Percentiles rank a stretch among this genome's conserved stretches.
These are phyloP conservation scores for Akebia trifoliata DNA, from an alignment of 164 flowering plant species.

Conservation along the genomic window DNA sequence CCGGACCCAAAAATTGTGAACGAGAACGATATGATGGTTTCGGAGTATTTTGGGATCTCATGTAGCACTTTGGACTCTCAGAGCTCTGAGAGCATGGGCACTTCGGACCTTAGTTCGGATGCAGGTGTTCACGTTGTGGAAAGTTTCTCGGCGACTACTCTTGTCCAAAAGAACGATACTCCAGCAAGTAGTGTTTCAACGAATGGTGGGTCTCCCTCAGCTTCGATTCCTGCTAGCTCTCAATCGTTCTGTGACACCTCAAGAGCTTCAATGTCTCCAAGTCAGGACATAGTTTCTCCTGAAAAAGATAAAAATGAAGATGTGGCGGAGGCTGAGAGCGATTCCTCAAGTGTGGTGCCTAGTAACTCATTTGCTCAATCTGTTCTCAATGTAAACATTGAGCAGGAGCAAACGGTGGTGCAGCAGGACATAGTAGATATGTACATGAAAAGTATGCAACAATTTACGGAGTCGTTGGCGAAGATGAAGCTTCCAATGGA, in stretches of 20 bases:
- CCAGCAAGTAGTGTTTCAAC: conserved; percentile 68
- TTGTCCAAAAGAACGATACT: conserved; percentile 35
- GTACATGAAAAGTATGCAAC: conserved; percentile 99
- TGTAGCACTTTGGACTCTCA: conserved; percentile 43
- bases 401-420: conserved; percentile 61
- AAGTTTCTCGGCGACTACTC: conserved; percentile 29
- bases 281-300: conserved; percentile 33
- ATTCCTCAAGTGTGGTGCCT: conserved; percentile 31
- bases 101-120: conserved; percentile 33
- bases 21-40: conserved; percentile 81
- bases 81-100: conserved; percentile 42
- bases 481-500: conserved; percentile 99
- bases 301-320: conserved; percentile 29
- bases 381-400: conserved; percentile 40
- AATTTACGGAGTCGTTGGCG: conserved; percentile 90
- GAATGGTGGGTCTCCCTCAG: conserved; percentile 52
- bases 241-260: conserved; percentile 37
- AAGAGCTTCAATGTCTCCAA: conserved; percentile 32
- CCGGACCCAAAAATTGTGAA: conserved; percentile 78
- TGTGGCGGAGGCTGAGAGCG: conserved; percentile 37
- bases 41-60: conserved; percentile 59
- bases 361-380: conserved; percentile 33
- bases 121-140: conserved; percentile 32
- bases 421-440: conserved; percentile 94
- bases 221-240: conserved; percentile 37